Base-by-base conservation (phyloP, 768 basidiomycete species). In the Rhodotorula diobovata region DNA sequence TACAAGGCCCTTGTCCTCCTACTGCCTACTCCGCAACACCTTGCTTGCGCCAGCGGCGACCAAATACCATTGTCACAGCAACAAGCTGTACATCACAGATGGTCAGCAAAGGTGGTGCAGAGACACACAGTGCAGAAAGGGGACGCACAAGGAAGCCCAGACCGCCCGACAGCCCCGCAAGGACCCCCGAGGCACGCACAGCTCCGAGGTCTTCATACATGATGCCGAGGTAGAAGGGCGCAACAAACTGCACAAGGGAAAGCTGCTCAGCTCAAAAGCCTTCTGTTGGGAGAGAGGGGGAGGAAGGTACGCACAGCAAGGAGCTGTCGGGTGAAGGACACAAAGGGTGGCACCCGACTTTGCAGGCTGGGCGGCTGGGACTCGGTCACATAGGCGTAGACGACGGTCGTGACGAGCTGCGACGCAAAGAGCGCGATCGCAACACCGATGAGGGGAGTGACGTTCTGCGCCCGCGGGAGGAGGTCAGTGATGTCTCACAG, bases 141-240 rank as follows among this genome's bases (percentile, higher is more conserved):
- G 41, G 20, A 20, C 32, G 30, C 25, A 66, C n/a, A 21, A 60
- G 15, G 23, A 69, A 32, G 1, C 67, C 62, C 4, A 73, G 39
- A 18, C 64, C 65, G 12, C 56, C 62, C 0, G 61, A 55, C 16
- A 74, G 45, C 21, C 32, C 67, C 1, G 45, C 70, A 9, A 72
- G 39, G 23, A 75, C 37, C 1, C 70, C 74, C 1, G 50, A 67
- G 8, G 74, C 74, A 23, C 64, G 61, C 4, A 57, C 53, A 23
- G 57, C 48, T 16, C 74, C 74, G 45, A 66, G 11, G 2, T 66
- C n/a, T 20, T 66, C 71, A 54, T 72, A 75, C 14, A 60, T 37
- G 34, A 63, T n/a, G 14, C 53, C 48, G 39, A 75, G 61, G 50
- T 74, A 74, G 66, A 74, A 74, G 20, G 73, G 73, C 45, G 67